Base-by-base conservation (phyloP, 148 eudicot species). In the Nepenthes mirabilis region DNA sequence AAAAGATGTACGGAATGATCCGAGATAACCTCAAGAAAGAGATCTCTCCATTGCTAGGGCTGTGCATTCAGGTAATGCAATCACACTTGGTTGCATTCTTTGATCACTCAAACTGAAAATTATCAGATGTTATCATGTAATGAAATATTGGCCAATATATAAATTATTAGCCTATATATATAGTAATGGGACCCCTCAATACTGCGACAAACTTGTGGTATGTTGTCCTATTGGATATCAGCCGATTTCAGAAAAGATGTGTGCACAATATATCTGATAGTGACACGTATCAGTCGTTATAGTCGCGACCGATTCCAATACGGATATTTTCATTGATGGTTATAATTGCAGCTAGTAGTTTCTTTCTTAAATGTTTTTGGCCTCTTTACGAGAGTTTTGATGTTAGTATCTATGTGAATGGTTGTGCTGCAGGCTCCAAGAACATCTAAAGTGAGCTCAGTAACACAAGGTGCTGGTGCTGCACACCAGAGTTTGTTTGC, bases 1-100 rank as follows among this genome's bases (percentile, higher is more conserved):
- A 90, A 69, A 90, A 90, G 77, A 90, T 86, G 61, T 90, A 90
- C 61, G 97, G 97, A 65, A 82, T 90, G 88, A 82, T 90, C 60
- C 86, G 97, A 12, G 97, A 90, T 66, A 87, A 90, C 74, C 66
- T 90, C 62, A 90, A 86, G 65, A 90, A 80, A 65, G 88, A 84
- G 72, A 87, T 86, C 48, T 86, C 97, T 66, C 97, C 97, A 47
- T 73, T 72, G 65, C 83, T 90, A 48, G 95, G 91, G 33, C 72
- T 86, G 73, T 90, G 97, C 76, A 86, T 90, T 69, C 97, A 86
- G 97, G 95, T 90, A 70, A 68, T 54, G 36, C 14, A 58, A 49
- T 40, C 9, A 45, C 47, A 14, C 52, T n/a, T 36, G 32, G 32
- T 32, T 55, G 10, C 32, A 53, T 53, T 53, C 14, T n/a, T 53